Evolutionary conservation across 768 basidiomycete species (phyloP).

Genomic region (Albatrellus ellisii): DNA sequence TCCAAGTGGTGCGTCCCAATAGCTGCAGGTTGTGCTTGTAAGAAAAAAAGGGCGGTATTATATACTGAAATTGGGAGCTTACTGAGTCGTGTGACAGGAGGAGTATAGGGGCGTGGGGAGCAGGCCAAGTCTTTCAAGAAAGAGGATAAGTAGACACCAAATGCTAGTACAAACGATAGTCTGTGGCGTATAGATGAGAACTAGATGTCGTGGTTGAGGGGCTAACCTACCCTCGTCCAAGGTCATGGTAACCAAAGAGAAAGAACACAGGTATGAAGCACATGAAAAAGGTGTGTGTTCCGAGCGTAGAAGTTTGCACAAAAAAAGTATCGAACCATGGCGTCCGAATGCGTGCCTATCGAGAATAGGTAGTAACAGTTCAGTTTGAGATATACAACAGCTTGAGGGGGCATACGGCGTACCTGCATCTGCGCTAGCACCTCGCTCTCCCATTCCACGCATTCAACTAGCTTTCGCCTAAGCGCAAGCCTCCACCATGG

Average conservation of each 20-base stretch:
- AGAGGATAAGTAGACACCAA: slow-evolving; percentile 81
- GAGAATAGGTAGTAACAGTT: background rate
- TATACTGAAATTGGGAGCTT: slow-evolving; percentile 17
- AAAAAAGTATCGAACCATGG: slow-evolving; percentile 73
- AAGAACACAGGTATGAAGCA: slow-evolving; percentile 72
- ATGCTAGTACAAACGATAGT: slow-evolving; percentile 52
- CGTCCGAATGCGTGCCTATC: slow-evolving; percentile 39
- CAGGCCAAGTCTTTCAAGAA: slow-evolving; percentile 85
- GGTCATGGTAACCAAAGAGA: slow-evolving; percentile 71
- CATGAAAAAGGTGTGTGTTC: slow-evolving; percentile 92
- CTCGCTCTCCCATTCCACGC: slow-evolving; percentile 44
- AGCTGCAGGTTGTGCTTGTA: slow-evolving; percentile 25
- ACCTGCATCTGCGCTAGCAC: slow-evolving; percentile 62
- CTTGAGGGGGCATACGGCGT: slow-evolving; percentile 2
- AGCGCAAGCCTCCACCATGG: slow-evolving; percentile 53
- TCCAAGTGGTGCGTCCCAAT: slow-evolving; percentile 76
- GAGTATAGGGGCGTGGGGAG: slow-evolving; percentile 80
- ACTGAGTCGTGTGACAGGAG: slow-evolving; percentile 88
- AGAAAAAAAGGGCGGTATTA: background rate
- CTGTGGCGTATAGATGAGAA: slow-evolving; percentile 22
- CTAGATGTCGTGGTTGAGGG: background rate
- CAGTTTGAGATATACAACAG: slow-evolving; percentile 8
- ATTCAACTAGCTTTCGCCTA: slow-evolving; percentile 37
- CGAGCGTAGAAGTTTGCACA: slow-evolving; percentile 68
- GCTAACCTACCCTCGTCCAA: slow-evolving; percentile 56